These are phyloP conservation scores for Aspergillus amoenus DNA, from an alignment of 2,329 filamentous ascomycete genomes.

Conservation along the genomic window DNA sequence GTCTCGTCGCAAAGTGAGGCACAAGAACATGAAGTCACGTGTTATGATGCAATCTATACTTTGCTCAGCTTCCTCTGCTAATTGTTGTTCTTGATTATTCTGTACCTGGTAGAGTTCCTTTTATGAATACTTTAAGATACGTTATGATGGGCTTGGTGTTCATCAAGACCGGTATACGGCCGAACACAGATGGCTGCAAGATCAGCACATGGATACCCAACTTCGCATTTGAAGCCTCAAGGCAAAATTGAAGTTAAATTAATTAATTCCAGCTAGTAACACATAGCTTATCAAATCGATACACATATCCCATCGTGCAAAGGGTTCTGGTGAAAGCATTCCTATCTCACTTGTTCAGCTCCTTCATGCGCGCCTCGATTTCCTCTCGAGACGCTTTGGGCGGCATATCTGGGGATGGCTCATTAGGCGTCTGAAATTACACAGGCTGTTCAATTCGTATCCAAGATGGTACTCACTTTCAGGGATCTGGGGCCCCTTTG, in stretches of 20 bases:
- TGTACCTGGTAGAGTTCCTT: neutral
- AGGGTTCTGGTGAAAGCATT: neutral
- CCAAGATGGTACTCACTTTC: conserved; percentile 27
- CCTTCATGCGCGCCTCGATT: conserved; percentile 62
- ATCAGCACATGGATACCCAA: neutral
- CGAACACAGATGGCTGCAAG: neutral
- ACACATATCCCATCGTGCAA: too few species aligned
- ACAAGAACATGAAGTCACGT: conserved; percentile 22
- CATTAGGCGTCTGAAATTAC: neutral
- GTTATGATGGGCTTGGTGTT: neutral
- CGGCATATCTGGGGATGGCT: conserved; percentile 35
- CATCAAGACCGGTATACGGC: too few species aligned
- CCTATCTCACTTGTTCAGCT: conserved; percentile 58
- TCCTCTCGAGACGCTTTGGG: conserved; percentile 62
- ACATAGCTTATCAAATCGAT: neutral
- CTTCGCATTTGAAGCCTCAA: neutral
- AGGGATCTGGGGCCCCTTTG: conserved; percentile 49
- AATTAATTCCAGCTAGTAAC: neutral
- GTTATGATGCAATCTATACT: conserved; percentile 21
- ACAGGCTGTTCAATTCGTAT: neutral
- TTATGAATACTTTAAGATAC: neutral
- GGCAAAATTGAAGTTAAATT: neutral
- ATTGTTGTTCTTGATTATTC: too few species aligned
- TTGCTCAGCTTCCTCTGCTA: neutral
- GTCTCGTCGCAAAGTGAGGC: conserved; percentile 14